These are phyloP conservation scores for rapeseed (Brassica napus) DNA, from an alignment of 345 rosid genomes.

Conservation along the genomic window DNA sequence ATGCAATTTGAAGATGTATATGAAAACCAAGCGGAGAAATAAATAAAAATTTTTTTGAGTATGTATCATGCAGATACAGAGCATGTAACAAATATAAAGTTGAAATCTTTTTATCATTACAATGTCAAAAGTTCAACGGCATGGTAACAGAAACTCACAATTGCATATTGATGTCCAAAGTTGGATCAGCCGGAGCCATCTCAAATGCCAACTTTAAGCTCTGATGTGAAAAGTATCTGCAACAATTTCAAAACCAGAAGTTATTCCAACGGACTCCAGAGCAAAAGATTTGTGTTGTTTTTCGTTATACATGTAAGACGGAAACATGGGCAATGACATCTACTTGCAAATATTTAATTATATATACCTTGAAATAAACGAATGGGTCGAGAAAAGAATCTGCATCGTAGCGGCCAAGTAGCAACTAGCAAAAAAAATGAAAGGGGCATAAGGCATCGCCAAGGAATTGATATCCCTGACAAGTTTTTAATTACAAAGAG, in stretches of 20 bases:
- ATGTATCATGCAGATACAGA: constrained; percentile 22
- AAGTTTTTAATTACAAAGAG: constrained; percentile 12
- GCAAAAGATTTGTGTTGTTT: not conserved
- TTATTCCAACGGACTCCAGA: constrained; percentile 12
- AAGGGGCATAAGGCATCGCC: constrained; percentile 19
- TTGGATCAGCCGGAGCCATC: constrained; percentile 95
- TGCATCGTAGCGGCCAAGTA: constrained; percentile 99
- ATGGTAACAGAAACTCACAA: constrained; percentile 58
- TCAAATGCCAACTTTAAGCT: constrained; percentile 75
- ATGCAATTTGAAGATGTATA: not conserved
- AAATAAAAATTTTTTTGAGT: not conserved
- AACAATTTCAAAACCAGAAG: constrained; percentile 28
- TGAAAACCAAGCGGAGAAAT: not conserved
- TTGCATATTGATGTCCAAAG: constrained; percentile 93
- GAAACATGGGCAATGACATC: constrained; percentile 19
- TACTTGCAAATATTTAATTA: constrained; percentile 10
- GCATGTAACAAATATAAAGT: constrained; percentile 5
- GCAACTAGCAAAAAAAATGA: constrained; percentile 63
- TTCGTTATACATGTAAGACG: constrained; percentile 1
- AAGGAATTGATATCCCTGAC: constrained; percentile 5
- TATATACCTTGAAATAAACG: constrained; percentile 67
- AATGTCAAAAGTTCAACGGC: constrained; percentile 3
- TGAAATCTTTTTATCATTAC: not conserved
- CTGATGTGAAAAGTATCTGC: constrained; percentile 70
- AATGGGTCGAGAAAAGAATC: constrained; percentile 74